Evolutionary conservation across 129 eudicot species (phyloP), one percentile per base, ranked within the genome.

Genomic region (Arctium minus): DNA sequence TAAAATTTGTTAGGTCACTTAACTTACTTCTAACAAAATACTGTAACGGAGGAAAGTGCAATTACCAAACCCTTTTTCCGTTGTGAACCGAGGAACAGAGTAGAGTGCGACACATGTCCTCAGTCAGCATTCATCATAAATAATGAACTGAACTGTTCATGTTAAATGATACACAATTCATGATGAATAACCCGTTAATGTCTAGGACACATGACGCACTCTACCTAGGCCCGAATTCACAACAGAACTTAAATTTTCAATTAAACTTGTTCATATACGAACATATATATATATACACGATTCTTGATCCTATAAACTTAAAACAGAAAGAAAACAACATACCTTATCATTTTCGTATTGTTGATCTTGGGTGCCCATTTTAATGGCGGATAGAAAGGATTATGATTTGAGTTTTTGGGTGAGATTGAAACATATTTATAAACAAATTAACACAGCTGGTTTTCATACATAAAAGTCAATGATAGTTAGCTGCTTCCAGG

Each of bases 401-500:
- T 62, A 53, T 38, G 75, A 74, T 64, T 27, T 79, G 87, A 79
- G 80, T 18, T 46, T 56, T 40, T 13, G 74, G 6, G 60, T 37
- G 13, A n/a, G 6, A 72, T 6, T 62, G 36, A 18, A n/a, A 36
- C 27, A 68, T 79, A 77, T 56, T 62, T 84, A 84, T 74, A 84
- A 83, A 79, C 74, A 17, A 22, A 62, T 36, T 5, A 0, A 1
- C 3, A 1, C 46, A 29, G 12, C 71, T 40, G 65, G 27, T 2
- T n/a, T 73, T 79, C 13, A 35, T 10, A 13, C 65, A 64, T 9
- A 53, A 10, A 38, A 73, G 80, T 84, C 80, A 79, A 37, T 62
- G 42, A 22, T 18, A 70, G 87, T 13, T 79, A 33, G 87, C 84
- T 62, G 87, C 32, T 84, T 84, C 87, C 84, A 40, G 80, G 83